phyloP scores from a whole-genome alignment of 2,329 filamentous ascomycete genomes.

The Pseudogymnoascus sp. region DNA sequence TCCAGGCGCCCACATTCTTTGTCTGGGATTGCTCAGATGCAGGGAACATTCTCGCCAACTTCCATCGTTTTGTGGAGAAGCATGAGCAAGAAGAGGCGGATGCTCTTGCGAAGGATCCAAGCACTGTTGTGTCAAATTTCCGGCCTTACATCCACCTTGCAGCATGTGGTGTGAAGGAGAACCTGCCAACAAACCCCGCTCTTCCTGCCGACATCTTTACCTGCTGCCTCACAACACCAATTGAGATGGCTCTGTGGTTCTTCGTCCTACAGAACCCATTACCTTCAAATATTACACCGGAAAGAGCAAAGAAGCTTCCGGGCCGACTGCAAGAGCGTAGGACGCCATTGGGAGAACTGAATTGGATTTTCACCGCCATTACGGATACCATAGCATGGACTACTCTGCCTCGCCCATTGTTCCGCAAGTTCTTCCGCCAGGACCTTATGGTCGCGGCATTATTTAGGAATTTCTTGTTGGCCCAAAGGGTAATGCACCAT shows the following conservation, averaged over 20 bases:
- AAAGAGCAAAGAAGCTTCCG: slow-evolving; percentile 81
- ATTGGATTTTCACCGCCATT: slow-evolving; percentile 99
- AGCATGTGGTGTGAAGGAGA: slow-evolving; percentile 84
- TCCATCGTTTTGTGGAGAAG: slow-evolving; percentile 89
- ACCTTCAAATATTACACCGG: slow-evolving; percentile 60
- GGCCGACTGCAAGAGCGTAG: slow-evolving; percentile 86
- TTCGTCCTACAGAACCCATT: slow-evolving; percentile 83
- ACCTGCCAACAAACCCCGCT: slow-evolving; percentile 86
- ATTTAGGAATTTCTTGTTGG: slow-evolving; percentile 91
- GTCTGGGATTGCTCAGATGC: slow-evolving; percentile 98
- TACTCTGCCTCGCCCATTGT: slow-evolving; percentile 77
- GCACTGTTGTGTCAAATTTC: slow-evolving; percentile 69
- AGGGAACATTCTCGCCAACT: slow-evolving; percentile 91
- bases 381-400: slow-evolving; percentile 99
- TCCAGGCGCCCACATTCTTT: slow-evolving; percentile 90
- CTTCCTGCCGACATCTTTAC: slow-evolving; percentile 94
- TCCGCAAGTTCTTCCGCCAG: slow-evolving; percentile 94
- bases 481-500: slow-evolving; percentile 90
- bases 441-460: slow-evolving; percentile 98
- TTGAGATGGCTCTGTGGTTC: slow-evolving; percentile 94
- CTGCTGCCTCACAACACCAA: slow-evolving; percentile 89
- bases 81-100: slow-evolving; percentile 86
- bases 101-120: slow-evolving; percentile 66
- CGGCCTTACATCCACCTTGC: slow-evolving; percentile 78
- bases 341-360: slow-evolving; percentile 90